Base-by-base conservation (phyloP, 2,329 filamentous ascomycete species). In the Apiospora rasikravindrae region DNA sequence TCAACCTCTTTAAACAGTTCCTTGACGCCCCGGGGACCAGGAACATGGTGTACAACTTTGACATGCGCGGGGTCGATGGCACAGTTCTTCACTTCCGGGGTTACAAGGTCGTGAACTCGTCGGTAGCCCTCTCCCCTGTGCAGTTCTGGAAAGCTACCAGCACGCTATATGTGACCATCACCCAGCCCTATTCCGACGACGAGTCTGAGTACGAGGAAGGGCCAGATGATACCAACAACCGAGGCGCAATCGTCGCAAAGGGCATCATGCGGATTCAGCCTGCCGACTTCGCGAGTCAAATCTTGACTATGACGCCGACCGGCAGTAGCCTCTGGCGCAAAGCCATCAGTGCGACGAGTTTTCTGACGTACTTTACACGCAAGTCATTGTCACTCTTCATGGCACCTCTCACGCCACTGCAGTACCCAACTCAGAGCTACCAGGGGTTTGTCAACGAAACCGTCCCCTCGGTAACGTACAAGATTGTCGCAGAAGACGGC, bases 81-180 rank as follows among this genome's bases (percentile, higher is more conserved):
- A 81, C 84, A 64, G 82, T 81, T 67, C 85, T 90, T 66, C 87
- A 88, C 72, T 89, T 93, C 77, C 85, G 90, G 73, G 90, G 90
- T 0, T 89, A 88, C 80, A 92, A 92, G 79, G 83, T 89, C 1
- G 85, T 92, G 57, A 87, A 91, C 78, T 87, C 90, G 4, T 88
- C 88, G 0, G 87, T 89, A 0, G 88, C 89, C 1, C 82, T 92
- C 45, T 86, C 86, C 1, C 86, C 88, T 1, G 75, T 83, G 53
- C 84, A 87, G 73, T 89, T 92, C 72, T 92, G 90, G 90, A 83
- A 83, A 68, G 88, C 90, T 2, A 90, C 89, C 0, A 90, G 86
- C 26, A 91, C 89, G 0, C 83, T 92, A 0, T 91, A 90, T 73
- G 89, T 91, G 66, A 89, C 87, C 1, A 85, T 92, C 71, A 88